Evolutionary conservation across 2,329 filamentous ascomycete genomes (phyloP), one percentile per base, ranked within the genome.

Genomic region (Aureobasidium pullulans): DNA sequence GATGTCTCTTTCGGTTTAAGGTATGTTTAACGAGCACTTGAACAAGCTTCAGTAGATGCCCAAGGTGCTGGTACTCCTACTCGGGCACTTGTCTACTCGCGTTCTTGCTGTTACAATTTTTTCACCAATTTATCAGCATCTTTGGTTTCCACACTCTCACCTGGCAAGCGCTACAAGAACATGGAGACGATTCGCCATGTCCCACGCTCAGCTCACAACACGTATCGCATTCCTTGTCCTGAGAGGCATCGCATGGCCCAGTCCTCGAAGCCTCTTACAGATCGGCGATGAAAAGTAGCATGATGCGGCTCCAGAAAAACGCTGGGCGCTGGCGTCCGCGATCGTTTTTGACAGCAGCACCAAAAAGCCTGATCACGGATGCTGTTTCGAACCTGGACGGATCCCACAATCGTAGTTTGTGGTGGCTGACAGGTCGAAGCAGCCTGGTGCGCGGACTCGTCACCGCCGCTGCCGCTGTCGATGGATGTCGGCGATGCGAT

Each of bases 321-420:
- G 32, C 47, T 36, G 47, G 47, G 16, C n/a, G 47, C 32, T 19
- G 47, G 47, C 47, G 47, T 49, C 16, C 10, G 23, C 47, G 47
- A 49, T 49, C 47, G 47, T 49, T 49, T 49, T 49, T 49, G 47
- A 49, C 47, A 49, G 47, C 16, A n/a, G 4, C 19, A 31, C 31
- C 32, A 47, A 37, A 28, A 49, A 23, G 31, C 16, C 34, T 49
- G 47, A 23, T 23, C 19, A 4, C n/a, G 23, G 23, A 3, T 23
- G 23, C 23, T 23, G 23, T 23, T 23, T 23, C 3, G 23, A 23
- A 23, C 23, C 23, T 23, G 23, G 23, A 23, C 23, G 23, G 2
- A 23, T 23, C 23, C 23, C 23, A 23, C 23, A 23, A 23, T 23
- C 23, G 23, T 23, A 23, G 3, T 23, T 23, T 23, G 23, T 23